Conservation (phyloP, 2,329 filamentous ascomycete species). For the Clonostachys chloroleuca region DNA sequence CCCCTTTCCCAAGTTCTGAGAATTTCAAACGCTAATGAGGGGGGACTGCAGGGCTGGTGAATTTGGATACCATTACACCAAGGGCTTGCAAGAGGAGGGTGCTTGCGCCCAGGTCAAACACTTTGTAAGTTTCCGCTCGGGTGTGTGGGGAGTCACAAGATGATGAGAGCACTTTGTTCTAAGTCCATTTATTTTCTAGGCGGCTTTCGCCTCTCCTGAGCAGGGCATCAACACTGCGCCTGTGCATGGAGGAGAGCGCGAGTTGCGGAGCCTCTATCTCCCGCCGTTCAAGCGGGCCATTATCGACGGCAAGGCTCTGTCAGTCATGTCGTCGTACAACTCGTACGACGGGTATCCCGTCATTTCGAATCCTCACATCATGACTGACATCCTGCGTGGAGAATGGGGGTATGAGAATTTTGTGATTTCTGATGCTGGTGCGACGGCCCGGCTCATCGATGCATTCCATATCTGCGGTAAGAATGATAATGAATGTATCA, state of each 20-base stretch:
- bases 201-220: conserved; percentile 63
- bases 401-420: conserved; percentile 74
- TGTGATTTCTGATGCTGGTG: conserved; percentile 60
- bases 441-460: conserved; percentile 62
- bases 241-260: conserved; percentile 46
- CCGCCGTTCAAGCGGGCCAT: conserved; percentile 66
- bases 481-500: conserved; percentile 60
- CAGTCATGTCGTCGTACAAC: conserved; percentile 72
- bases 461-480: conserved; percentile 60
- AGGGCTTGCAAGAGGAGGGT: conserved; percentile 57
- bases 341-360: conserved; percentile 69
- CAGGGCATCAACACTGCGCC: conserved; percentile 67
- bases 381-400: conserved; percentile 64
- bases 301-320: conserved; percentile 62
- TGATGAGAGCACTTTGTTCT: not conserved
- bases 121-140: conserved; percentile 39
- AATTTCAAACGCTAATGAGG: conserved; percentile 5
- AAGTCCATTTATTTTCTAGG: conserved; percentile 14
- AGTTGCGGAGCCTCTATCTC: conserved; percentile 51
- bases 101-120: conserved; percentile 74
- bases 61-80: conserved; percentile 53
- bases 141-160: not conserved
- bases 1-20: not conserved
- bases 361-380: conserved; percentile 59
- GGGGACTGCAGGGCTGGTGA: conserved; percentile 46